Conservation (phyloP, 2,329 filamentous ascomycete genomes). For the Penicillium sclerotiorum region DNA sequence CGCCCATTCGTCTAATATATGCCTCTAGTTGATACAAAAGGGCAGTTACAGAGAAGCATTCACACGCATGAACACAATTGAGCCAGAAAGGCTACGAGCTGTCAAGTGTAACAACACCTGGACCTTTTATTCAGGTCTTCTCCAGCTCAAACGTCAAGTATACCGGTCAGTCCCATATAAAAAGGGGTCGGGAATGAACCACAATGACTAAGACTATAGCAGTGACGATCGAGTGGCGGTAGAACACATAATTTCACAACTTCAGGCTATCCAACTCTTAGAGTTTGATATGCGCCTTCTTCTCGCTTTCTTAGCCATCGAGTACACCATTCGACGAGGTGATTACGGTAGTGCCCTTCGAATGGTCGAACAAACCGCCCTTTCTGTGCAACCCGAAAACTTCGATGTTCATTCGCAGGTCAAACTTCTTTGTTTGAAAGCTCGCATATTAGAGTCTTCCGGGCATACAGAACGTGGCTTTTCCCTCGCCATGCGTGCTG, state of each 20-base stretch:
- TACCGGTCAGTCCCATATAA: constrained; percentile 40
- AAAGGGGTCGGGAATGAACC: neutral
- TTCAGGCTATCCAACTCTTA: constrained; percentile 54
- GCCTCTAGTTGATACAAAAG: constrained; percentile 57
- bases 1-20: too few species aligned
- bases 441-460: constrained; percentile 67
- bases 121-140: constrained; percentile 45
- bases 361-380: constrained; percentile 56
- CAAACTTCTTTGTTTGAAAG: constrained; percentile 72
- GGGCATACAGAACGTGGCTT: constrained; percentile 75
- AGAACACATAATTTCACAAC: constrained; percentile 59
- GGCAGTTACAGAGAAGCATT: constrained; percentile 74
- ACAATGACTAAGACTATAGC: constrained; percentile 18
- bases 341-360: constrained; percentile 57
- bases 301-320: constrained; percentile 62
- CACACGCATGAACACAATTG: constrained; percentile 60
- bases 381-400: constrained; percentile 55
- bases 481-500: constrained; percentile 73
- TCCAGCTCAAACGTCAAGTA: constrained; percentile 46
- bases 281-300: constrained; percentile 64
- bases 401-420: constrained; percentile 70
- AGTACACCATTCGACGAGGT: constrained; percentile 58
- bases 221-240: constrained; percentile 62
- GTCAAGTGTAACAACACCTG: constrained; percentile 72
- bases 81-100: constrained; percentile 66